phyloP scores from a whole-genome alignment of 371 early-diverging fungal species.

The Mucor saturninus region DNA sequence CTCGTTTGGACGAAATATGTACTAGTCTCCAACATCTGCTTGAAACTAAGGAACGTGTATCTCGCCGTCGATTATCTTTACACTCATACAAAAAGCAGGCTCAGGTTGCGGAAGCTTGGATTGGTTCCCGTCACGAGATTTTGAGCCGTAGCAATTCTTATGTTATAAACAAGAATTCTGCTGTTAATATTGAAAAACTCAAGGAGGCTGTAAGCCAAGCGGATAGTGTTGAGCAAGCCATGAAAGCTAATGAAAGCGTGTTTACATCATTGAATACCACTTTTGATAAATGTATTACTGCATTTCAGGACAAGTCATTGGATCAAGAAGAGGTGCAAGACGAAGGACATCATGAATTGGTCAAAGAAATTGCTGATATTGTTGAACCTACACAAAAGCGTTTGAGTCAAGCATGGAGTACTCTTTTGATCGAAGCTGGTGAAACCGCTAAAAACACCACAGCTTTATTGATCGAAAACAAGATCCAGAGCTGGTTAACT shows the following conservation, averaged over 20 bases:
- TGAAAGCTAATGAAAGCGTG: constrained; percentile 32
- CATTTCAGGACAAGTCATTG: constrained; percentile 25
- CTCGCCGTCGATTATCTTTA: constrained; percentile 38
- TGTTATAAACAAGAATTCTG: background rate
- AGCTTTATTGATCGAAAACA: constrained; percentile 18
- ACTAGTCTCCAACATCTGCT: constrained; percentile 35
- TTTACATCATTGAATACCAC: constrained; percentile 22
- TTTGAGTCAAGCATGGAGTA: constrained; percentile 22
- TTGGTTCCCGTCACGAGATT: constrained; percentile 23
- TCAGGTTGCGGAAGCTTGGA: constrained; percentile 38
- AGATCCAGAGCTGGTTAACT: constrained; percentile 10
- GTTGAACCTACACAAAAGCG: constrained; percentile 27
- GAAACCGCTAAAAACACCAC: constrained; percentile 8
- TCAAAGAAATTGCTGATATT: constrained; percentile 8
- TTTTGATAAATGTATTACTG: constrained; percentile 32
- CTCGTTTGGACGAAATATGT: constrained; percentile 37
- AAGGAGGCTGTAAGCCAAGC: constrained; percentile 35
- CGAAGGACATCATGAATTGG: constrained; percentile 9
- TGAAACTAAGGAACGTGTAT: constrained; percentile 45
- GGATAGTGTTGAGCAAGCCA: constrained; percentile 36
- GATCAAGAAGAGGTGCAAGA: constrained; percentile 18
- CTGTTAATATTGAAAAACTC: constrained; percentile 20
- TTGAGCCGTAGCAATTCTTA: constrained; percentile 21
- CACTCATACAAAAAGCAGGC: constrained; percentile 40
- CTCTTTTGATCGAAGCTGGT: constrained; percentile 9